Evolutionary conservation across 805 yeast genomes (phyloP), one percentile per base, ranked within the genome.

Genomic region (Yarrowia porcina): DNA sequence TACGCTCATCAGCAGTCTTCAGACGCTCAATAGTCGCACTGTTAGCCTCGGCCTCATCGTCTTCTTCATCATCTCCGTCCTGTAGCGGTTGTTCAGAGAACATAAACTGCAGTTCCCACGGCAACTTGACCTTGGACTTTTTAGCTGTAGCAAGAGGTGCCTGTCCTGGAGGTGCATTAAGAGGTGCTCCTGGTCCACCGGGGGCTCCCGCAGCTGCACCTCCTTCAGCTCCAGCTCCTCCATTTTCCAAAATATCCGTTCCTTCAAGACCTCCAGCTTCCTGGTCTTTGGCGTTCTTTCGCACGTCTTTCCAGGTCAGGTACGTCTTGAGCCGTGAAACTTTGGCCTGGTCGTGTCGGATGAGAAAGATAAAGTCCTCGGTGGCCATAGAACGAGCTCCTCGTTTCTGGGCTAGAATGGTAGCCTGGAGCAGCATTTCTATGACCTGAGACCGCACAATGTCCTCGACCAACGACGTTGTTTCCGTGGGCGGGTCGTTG

Each of bases 91-190:
- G 96, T 70, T 93, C 97, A 44, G 86, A 81, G 71, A 94, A 94
- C 97, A 93, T 90, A 68, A 90, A 90, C 68, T 88, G 91, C 56
- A 93, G 73, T 70, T 94, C 98, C 99, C 99, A 93, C 0, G 98
- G 98, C 49, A 94, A 77, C 67, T 93, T 80, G 32, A 93, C 86
- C 67, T 88, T 86, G 44, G 90, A 84, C 72, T 89, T 89, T 71
- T 89, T 88, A 4, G 68, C 67, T 21, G 70, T 70, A n/a, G 70
- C 70, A 42, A 68, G 70, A 15, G 61, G 49, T 12, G 49, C 49
- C 32, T 56, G 61, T 1, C 49, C 49, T 3, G 61, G 61, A 9
- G 36, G 35, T 11, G 47, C 61, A 11, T 18, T 30, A 2, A 47
- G 36, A 17, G 35, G 27, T 3, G 61, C 47, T n/a, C 57, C 57